phyloP scores from a whole-genome alignment of 164 flowering plant genomes.

The Akebia trifoliata region DNA sequence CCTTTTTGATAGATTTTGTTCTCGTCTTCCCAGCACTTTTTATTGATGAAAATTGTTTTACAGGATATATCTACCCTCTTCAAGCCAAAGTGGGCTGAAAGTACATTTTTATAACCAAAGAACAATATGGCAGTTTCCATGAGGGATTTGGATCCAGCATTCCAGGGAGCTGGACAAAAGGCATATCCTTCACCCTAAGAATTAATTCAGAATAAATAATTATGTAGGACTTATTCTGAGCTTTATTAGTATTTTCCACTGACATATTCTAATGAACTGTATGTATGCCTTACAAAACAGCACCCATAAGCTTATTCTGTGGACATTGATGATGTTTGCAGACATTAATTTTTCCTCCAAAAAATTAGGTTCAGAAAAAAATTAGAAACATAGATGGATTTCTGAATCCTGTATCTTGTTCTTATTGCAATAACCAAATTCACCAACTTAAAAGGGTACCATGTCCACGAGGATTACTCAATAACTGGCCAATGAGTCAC shows the following conservation, averaged over 20 bases:
- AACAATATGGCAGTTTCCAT: conserved; percentile 79
- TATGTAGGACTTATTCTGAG: neutral
- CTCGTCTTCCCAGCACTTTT: neutral
- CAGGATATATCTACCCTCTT: conserved; percentile 25
- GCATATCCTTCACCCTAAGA: conserved; percentile 30
- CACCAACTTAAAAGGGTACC: no score
- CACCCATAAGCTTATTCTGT: no score
- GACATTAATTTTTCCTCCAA: neutral
- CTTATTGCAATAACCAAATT: no score
- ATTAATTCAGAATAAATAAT: conserved; percentile 1
- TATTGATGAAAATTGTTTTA: conserved; percentile 7
- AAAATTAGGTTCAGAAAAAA: no score
- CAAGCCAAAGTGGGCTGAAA: conserved; percentile 17
- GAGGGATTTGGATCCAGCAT: conserved; percentile 90
- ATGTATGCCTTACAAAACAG: no score
- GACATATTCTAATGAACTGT: neutral
- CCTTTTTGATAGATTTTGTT: neutral
- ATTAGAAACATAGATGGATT: no score
- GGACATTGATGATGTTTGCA: neutral
- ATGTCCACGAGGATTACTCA: no score
- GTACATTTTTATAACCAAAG: conserved; percentile 16
- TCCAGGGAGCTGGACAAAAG: conserved; percentile 96
- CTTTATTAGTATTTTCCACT: neutral
- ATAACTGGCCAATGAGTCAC: no score
- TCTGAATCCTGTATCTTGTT: no score